Conservation (phyloP, 805 yeast genomes). For the Wickerhamiella australiensis region DNA sequence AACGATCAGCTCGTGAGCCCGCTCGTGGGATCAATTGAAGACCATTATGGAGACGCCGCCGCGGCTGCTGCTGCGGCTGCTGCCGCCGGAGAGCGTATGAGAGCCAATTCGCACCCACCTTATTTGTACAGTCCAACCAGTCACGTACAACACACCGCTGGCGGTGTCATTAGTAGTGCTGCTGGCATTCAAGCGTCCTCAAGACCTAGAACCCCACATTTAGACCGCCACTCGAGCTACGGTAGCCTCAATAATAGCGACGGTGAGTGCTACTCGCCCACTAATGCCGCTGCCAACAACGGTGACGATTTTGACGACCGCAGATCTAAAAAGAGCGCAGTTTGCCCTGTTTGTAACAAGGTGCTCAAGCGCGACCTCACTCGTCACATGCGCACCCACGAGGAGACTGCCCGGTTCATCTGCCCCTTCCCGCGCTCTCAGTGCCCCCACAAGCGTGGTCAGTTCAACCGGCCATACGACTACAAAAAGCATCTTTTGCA, state of each 20-base stretch:
- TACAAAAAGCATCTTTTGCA: slow-evolving; percentile 53
- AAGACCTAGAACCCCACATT: neutral
- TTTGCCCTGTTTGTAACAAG: slow-evolving; percentile 43
- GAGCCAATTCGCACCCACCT: neutral
- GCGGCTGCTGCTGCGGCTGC: neutral
- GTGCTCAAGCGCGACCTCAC: slow-evolving; percentile 48
- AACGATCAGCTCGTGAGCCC: neutral
- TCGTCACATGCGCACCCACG: slow-evolving; percentile 52
- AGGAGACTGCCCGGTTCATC: slow-evolving; percentile 41
- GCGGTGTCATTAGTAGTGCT: neutral
- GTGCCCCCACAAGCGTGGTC: slow-evolving; percentile 49
- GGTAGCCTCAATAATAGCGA: slow-evolving; percentile 3
- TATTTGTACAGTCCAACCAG: no score
- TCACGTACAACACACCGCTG: no score
- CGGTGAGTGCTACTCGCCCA: slow-evolving; percentile 8
- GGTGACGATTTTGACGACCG: slow-evolving; percentile 5
- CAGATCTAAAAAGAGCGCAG: slow-evolving; percentile 6
- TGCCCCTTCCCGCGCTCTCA: slow-evolving; percentile 45
- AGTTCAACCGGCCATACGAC: slow-evolving; percentile 56
- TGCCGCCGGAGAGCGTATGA: neutral
- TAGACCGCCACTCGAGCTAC: neutral
- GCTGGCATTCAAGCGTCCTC: neutral
- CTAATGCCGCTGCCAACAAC: neutral
- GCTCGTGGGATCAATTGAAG: neutral
- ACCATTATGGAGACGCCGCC: neutral